Base-by-base conservation (phyloP, 805 yeast genomes). In the Candida stauntonica region DNA sequence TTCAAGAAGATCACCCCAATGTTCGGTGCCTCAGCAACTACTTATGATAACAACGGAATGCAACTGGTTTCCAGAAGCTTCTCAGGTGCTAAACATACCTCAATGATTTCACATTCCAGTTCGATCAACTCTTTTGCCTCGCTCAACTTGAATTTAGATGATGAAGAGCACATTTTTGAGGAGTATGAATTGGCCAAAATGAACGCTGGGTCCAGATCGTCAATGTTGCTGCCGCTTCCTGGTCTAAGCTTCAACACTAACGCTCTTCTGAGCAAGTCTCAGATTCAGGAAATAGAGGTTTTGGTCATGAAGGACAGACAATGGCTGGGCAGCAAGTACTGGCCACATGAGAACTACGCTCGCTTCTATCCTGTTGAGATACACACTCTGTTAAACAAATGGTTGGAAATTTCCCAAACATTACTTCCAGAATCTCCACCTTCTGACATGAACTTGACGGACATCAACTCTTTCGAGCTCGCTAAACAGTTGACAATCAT, bases 401-500 rank as follows among this genome's bases (percentile, higher is more conserved):
- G 86, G 84, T 75, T 68, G 18, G 62, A 73, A 7, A 73, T 72
- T 44, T 73, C 72, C 48, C 68, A 79, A 42, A 68, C 75, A 14
- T 68, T 39, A 11, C 29, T 49, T 2, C 30, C 41, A 13, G 35
- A 26, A 2, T 30, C 19, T 1, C 30, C 47, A 5, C 21, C 30
- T 2, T 33, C 38, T 23, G 54, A 52, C 17, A 38, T 41, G 33
- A 50, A 45, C 26, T 20, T 54, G 17, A 33, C 55, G 5, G 67
- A 80, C 44, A 67, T 79, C 48, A 82, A 81, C 55, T 80, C 87
- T 0, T 63, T 82, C 48, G 93, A 84, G 50, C 64, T 82, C 17
- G 89, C 93, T 3, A 84, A 82, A 52, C 93, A 84, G 48, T 62
- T 85, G 33, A 83, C 93, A 0, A 61, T 82, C 15, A 73, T 85